Evolutionary conservation across 1,139 yeast species (phyloP).

Genomic region (Geotrichum bryndzae): DNA sequence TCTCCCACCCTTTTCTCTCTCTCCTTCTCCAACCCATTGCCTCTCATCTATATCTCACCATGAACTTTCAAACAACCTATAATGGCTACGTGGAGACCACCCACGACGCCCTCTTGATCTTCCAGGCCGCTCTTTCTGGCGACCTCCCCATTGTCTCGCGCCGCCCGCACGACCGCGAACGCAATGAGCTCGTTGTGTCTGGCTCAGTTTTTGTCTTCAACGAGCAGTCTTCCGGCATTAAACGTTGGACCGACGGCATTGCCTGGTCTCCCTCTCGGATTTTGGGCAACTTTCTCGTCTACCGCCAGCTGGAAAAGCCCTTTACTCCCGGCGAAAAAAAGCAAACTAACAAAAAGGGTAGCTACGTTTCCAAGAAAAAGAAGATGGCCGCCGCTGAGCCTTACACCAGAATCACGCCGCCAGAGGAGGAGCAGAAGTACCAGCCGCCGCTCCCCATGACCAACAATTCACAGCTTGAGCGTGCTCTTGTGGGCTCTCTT

Average conservation of each 20-base stretch:
- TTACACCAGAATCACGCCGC: no score
- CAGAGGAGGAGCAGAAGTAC: no score
- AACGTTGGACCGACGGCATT: conserved; percentile 94
- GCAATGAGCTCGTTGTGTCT: conserved; percentile 56
- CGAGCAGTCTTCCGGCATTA: conserved; percentile 76
- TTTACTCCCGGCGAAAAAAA: conserved; percentile 41
- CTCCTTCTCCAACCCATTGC: no score
- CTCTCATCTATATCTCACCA: conserved; percentile 4
- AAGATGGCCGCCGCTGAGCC: conserved; percentile 9
- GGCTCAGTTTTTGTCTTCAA: conserved; percentile 83
- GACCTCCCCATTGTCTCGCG: conserved; percentile 61
- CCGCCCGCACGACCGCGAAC: conserved; percentile 77
- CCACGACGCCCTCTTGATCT: conserved; percentile 73
- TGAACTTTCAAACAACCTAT: conserved; percentile 52
- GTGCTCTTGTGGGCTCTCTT: conserved; percentile 49
- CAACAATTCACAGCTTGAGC: conserved; percentile 19
- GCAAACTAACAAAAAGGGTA: conserved; percentile 28
- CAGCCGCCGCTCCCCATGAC: no score
- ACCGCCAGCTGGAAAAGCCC: conserved; percentile 66
- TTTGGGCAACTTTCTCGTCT: conserved; percentile 73
- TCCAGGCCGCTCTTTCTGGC: conserved; percentile 68
- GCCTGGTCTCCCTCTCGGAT: conserved; percentile 90
- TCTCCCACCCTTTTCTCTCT: no score
- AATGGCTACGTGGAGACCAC: conserved; percentile 76
- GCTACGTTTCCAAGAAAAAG: not conserved